phyloP scores from a whole-genome alignment of 106 monocot species.

The Posidonia australis region DNA sequence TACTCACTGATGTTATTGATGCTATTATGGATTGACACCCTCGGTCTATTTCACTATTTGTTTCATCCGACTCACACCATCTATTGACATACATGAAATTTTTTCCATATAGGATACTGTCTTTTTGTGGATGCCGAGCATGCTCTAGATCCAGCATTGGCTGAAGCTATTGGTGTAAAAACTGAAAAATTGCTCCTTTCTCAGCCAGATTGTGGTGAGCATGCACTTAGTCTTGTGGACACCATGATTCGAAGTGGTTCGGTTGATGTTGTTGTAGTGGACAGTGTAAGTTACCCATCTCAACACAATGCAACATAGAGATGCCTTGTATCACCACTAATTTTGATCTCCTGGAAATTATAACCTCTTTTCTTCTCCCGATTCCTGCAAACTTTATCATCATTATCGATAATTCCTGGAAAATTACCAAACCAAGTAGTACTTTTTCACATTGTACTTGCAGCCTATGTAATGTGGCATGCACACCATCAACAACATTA shows the following conservation, averaged over 20 bases:
- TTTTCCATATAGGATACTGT: slow-evolving; percentile 61
- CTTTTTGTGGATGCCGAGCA: slow-evolving; percentile 98
- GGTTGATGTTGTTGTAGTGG: slow-evolving; percentile 97
- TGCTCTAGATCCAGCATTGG: slow-evolving; percentile 93
- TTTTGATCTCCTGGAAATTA: too few relatives aligned
- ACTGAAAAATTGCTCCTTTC: slow-evolving; percentile 88
- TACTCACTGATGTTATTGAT: too few relatives aligned
- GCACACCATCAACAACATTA: too few relatives aligned
- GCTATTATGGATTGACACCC: too few relatives aligned
- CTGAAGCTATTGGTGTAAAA: slow-evolving; percentile 83
- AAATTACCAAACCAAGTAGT: too few relatives aligned
- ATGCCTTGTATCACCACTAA: slow-evolving; percentile 2
- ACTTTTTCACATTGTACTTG: too few relatives aligned
- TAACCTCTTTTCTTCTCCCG: too few relatives aligned
- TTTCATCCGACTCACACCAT: too few relatives aligned
- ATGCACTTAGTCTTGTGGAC: slow-evolving; percentile 96
- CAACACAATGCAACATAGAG: neutral
- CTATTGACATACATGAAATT: neutral
- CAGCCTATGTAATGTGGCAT: too few relatives aligned
- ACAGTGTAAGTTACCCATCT: slow-evolving; percentile 68
- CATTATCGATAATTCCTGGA: too few relatives aligned
- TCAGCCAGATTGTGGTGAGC: slow-evolving; percentile 95
- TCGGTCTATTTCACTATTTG: too few relatives aligned
- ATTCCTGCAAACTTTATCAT: too few relatives aligned
- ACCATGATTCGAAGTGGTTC: slow-evolving; percentile 95